Base-by-base conservation (phyloP, 306 rosid genomes). In the Boehmeria nivea region DNA sequence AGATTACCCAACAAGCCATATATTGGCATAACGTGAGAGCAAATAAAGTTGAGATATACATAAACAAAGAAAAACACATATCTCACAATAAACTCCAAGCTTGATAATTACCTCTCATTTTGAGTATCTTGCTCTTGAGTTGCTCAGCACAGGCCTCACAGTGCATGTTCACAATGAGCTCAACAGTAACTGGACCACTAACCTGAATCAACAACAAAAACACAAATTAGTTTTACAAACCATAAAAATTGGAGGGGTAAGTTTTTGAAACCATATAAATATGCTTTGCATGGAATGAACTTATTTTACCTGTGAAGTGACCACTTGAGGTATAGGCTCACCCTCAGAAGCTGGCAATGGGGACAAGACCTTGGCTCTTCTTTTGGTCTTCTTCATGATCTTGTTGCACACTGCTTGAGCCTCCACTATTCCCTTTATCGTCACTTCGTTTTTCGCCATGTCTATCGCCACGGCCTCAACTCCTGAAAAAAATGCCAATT, bases 121-220 rank as follows among this genome's bases (percentile, higher is more conserved):
- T 77, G 61, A 86, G 90, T 45, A 89, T 89, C 79, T 86, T 86
- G 64, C 38, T 86, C 88, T 83, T 81, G 47, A 89, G 90, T 68
- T 89, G 94, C 64, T 76, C 76, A 55, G 97, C 97, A 78, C 97
- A 89, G 14, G 97, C 94, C 67, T 81, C 94, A 71, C 97, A 89
- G 61, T 89, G 97, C 97, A 89, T 86, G 78, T 86, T 86, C 36
- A 89, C 88, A 64, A 73, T 75, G 62, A 89, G 94, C 66, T 89
- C 97, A 77, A 89, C 90, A 4, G 85, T 76, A 48, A 63, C 76
- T 48, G 75, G 70, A 55, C 78, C 95, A 72, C 76, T 64, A 40
- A 79, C 97, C 97, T 89, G 74, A 7, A 78, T 34, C 36, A 65
- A 19, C 11, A 12, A 53, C 57, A 51, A 9, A 27, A 12, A 31